These are phyloP conservation scores for Garcia nutans DNA, from an alignment of 345 rosid genomes.

Conservation along the genomic window DNA sequence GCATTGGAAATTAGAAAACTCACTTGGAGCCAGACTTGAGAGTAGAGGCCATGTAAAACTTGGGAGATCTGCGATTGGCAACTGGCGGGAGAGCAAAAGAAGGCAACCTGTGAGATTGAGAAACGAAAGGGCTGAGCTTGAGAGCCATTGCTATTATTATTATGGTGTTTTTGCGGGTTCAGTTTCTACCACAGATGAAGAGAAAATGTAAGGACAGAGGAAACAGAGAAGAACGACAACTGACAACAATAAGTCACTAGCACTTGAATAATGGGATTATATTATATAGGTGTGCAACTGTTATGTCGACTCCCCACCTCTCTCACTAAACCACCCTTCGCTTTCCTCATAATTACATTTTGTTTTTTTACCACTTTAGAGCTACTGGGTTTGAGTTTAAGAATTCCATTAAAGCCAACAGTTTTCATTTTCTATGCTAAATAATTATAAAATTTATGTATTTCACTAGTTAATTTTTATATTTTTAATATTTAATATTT, in stretches of 20 bases:
- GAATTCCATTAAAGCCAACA: too few species aligned
- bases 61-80: constrained; percentile 75
- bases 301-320: too few species aligned
- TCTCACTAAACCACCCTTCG: too few species aligned
- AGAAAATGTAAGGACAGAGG: too few species aligned
- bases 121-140: constrained; percentile 56
- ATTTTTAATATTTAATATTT: too few species aligned
- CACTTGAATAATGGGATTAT: neutral
- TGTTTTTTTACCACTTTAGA: too few species aligned
- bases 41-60: constrained; percentile 67
- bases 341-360: too few species aligned
- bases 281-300: neutral
- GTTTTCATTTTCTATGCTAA: too few species aligned
- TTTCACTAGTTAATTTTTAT: too few species aligned
- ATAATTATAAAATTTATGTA: too few species aligned
- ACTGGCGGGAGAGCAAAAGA: constrained; percentile 59
- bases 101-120: constrained; percentile 50
- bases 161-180: constrained; percentile 9
- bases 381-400: too few species aligned
- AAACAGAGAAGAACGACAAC: neutral
- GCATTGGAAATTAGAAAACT: constrained; percentile 14
- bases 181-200: constrained; percentile 16
- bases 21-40: constrained; percentile 62
- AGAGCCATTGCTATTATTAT: constrained; percentile 48
- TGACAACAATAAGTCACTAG: neutral